A percentile compares a stretch with the other conserved stretches of the same genome.
phyloP scores from a whole-genome alignment of 2,329 filamentous ascomycete genomes.

The Stylonectria norvegica region DNA sequence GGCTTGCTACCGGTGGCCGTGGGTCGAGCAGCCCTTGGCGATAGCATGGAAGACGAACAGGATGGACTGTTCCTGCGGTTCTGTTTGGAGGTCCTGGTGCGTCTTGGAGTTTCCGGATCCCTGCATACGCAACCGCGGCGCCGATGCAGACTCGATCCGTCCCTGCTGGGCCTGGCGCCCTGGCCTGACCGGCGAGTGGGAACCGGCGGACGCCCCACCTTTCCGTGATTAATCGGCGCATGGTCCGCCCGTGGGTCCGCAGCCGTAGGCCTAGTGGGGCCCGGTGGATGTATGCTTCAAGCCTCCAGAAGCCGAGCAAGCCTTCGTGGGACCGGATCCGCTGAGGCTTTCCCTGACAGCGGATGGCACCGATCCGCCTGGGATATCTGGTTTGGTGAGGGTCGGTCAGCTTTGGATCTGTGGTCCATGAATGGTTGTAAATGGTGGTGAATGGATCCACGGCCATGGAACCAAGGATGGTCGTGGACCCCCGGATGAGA shows the following conservation, averaged over 20 bases:
- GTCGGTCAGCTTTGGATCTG: no score
- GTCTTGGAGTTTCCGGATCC: not conserved
- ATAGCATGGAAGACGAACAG: not conserved
- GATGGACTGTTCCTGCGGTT: not conserved
- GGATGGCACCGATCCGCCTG: no score
- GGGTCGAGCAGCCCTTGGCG: not conserved
- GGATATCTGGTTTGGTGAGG: no score
- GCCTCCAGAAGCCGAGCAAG: no score
- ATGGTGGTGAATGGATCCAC: no score
- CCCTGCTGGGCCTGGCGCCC: constrained; percentile 4
- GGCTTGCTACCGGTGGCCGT: not conserved
- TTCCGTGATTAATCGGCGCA: constrained; percentile 14
- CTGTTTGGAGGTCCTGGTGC: not conserved
- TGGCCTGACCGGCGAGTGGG: constrained; percentile 11
- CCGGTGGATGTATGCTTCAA: no score
- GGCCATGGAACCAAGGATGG: no score
- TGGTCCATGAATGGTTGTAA: no score
- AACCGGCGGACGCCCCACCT: constrained; percentile 15
- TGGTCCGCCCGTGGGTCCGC: constrained; percentile 1
- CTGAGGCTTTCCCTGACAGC: no score
- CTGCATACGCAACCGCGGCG: not conserved
- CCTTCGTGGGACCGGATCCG: no score
- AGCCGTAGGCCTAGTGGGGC: not conserved
- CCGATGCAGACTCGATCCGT: constrained; percentile 1
- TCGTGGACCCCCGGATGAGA: no score